Conservation (phyloP, 1,284 basidiomycete genomes). For the Apiotrichum mycotoxinovorans region DNA sequence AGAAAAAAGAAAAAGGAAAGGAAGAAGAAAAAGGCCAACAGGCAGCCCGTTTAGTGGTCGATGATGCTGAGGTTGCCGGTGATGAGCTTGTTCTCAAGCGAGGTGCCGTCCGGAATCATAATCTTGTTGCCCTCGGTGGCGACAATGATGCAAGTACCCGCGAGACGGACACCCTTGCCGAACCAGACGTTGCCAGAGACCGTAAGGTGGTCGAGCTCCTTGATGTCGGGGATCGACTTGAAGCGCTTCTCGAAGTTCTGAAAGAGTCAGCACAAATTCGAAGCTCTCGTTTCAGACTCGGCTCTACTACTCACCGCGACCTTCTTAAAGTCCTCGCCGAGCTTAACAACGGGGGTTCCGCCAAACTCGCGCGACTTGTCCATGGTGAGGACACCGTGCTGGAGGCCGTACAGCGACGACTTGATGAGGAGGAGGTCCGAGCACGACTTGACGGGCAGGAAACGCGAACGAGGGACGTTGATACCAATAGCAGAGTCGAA, state of each 20-base stretch:
- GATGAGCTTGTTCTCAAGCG: slow-evolving; percentile 78
- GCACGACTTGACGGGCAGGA: slow-evolving; percentile 85
- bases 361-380: slow-evolving; percentile 85
- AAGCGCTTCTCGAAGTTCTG: slow-evolving; percentile 78
- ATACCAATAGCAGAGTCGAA: slow-evolving; percentile 77
- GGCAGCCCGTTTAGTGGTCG: slow-evolving; percentile 49
- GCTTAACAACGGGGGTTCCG: slow-evolving; percentile 94
- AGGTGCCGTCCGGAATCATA: slow-evolving; percentile 90
- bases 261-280: no score
- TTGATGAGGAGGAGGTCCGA: slow-evolving; percentile 93
- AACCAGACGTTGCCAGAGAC: slow-evolving; percentile 96
- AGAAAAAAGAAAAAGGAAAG: background rate
- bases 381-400: slow-evolving; percentile 92
- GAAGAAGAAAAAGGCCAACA: background rate
- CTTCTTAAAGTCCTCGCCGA: slow-evolving; percentile 74
- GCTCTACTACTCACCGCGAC: slow-evolving; percentile 60
- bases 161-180: slow-evolving; percentile 83
- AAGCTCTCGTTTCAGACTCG: no score
- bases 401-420: slow-evolving; percentile 90
- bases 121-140: slow-evolving; percentile 93
- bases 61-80: slow-evolving; percentile 59
- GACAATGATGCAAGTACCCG: slow-evolving; percentile 82
- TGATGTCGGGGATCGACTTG: slow-evolving; percentile 92
- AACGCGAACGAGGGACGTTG: slow-evolving; percentile 94
- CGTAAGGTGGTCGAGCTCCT: slow-evolving; percentile 93